Evolutionary conservation across 495 filamentous ascomycete genomes (phyloP).

Genomic region (Penicillium samsonianum): DNA sequence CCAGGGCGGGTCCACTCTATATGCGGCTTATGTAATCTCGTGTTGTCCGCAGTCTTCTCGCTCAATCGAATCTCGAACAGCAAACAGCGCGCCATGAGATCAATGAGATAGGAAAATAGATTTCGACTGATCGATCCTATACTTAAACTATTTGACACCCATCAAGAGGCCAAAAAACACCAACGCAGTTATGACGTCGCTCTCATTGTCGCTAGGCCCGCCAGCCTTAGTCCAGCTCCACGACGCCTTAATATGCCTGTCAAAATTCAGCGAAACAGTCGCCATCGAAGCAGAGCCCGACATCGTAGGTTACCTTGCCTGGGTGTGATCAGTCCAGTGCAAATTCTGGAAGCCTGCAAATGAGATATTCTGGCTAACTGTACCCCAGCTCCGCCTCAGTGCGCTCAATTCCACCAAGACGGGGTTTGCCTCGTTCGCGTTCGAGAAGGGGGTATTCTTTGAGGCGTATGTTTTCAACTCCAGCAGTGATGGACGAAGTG

Average conservation of each 20-base stretch:
- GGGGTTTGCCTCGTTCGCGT: conserved; percentile 80
- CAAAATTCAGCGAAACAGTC: conserved; percentile 90
- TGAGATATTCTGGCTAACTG: neutral
- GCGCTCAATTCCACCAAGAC: conserved; percentile 92
- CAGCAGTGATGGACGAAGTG: conserved; percentile 9
- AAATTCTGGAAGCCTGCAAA: neutral
- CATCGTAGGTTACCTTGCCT: conserved; percentile 52
- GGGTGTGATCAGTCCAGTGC: neutral
- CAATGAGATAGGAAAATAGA: neutral
- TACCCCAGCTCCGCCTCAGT: conserved; percentile 70
- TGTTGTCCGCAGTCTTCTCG: conserved; percentile 10
- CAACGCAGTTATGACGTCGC: conserved; percentile 56
- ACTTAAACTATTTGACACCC: neutral
- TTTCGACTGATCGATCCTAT: neutral
- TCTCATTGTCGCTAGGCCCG: conserved; percentile 78
- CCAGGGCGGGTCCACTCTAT: too few relatives aligned
- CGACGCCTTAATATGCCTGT: conserved; percentile 80
- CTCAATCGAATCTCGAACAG: neutral
- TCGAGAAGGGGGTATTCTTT: conserved; percentile 78
- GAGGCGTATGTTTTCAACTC: conserved; percentile 59
- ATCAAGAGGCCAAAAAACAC: neutral
- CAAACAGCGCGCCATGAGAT: conserved; percentile 1
- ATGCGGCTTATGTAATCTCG: neutral
- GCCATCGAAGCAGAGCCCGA: conserved; percentile 79
- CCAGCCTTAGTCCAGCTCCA: conserved; percentile 73